These are phyloP conservation scores for Diutina sp. DNA, from an alignment of 1,139 yeast genomes.

Conservation along the genomic window DNA sequence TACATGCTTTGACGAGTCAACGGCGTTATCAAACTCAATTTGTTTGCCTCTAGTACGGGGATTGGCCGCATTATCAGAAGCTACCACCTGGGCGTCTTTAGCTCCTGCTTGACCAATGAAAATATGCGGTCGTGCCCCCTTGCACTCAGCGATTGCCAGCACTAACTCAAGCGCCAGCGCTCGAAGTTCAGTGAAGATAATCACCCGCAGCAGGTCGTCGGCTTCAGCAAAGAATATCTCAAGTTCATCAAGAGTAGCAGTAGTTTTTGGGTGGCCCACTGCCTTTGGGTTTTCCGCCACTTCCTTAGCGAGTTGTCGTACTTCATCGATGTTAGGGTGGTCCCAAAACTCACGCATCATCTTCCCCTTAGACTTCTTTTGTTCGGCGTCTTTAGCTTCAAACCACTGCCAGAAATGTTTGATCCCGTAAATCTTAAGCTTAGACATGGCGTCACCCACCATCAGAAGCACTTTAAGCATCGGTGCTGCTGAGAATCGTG, in stretches of 20 bases:
- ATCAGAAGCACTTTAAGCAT: conserved; percentile 49
- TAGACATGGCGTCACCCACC: conserved; percentile 60
- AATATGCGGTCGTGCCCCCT: conserved; percentile 54
- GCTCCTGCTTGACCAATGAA: conserved; percentile 75
- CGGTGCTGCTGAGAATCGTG: conserved; percentile 43
- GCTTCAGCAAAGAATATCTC: conserved; percentile 34
- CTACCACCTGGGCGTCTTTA: conserved; percentile 48
- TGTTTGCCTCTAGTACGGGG: conserved; percentile 16
- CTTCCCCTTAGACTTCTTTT: conserved; percentile 41
- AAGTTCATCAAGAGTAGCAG: conserved; percentile 45
- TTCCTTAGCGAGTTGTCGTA: conserved; percentile 33
- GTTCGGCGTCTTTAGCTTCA: conserved; percentile 43
- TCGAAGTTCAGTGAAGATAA: conserved; percentile 77
- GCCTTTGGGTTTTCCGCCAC: conserved; percentile 26
- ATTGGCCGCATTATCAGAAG: conserved; percentile 19
- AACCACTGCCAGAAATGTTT: conserved; percentile 61
- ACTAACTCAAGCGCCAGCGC: conserved; percentile 86
- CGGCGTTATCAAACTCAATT: conserved; percentile 16
- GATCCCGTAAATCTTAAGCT: conserved; percentile 74
- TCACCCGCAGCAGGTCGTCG: conserved; percentile 47
- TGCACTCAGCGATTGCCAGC: conserved; percentile 37
- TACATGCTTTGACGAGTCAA: conserved; percentile 36
- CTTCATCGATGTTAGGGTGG: conserved; percentile 30
- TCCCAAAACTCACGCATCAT: conserved; percentile 47
- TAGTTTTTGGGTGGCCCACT: conserved; percentile 70